A percentile compares a stretch with the other conserved stretches of the same genome.
These are phyloP conservation scores for Starmerella apicola DNA, from an alignment of 805 yeast species.

Conservation along the genomic window DNA sequence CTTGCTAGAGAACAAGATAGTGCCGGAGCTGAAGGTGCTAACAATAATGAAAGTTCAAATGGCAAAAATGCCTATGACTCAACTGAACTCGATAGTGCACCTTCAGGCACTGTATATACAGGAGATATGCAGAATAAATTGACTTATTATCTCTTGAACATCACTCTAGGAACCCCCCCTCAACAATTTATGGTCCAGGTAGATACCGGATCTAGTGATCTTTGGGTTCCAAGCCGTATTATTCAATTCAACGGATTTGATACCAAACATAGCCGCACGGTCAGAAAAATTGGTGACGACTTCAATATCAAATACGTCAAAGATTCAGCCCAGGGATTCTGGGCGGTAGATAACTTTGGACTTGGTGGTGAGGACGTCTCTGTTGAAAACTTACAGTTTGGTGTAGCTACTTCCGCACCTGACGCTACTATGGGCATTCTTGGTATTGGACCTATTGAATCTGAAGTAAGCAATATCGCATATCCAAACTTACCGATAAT, in stretches of 20 bases:
- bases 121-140: conserved; percentile 21
- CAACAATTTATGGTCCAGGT: conserved; percentile 45
- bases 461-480: conserved; percentile 12
- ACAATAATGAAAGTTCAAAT: neutral
- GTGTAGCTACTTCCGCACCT: conserved; percentile 56
- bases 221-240: conserved; percentile 21
- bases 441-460: conserved; percentile 23
- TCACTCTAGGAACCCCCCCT: conserved; percentile 39
- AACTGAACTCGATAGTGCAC: neutral
- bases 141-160: conserved; percentile 26
- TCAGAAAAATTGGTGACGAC: conserved; percentile 11
- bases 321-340: conserved; percentile 39
- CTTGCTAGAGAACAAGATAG: conserved; percentile 4
- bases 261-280: conserved; percentile 12
- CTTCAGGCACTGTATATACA: neutral
- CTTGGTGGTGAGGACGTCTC: conserved; percentile 33
- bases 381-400: conserved; percentile 49
- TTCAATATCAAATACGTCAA: conserved; percentile 31
- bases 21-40: too few species aligned
- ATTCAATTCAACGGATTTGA: conserved; percentile 22
- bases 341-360: conserved; percentile 51
- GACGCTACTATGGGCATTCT: conserved; percentile 43
- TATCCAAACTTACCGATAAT: conserved; percentile 54
- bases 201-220: conserved; percentile 56
- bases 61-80: neutral